These are phyloP conservation scores for Skeletonema menzelii DNA, from an alignment of 108 stramenopile species.

Conservation along the genomic window DNA sequence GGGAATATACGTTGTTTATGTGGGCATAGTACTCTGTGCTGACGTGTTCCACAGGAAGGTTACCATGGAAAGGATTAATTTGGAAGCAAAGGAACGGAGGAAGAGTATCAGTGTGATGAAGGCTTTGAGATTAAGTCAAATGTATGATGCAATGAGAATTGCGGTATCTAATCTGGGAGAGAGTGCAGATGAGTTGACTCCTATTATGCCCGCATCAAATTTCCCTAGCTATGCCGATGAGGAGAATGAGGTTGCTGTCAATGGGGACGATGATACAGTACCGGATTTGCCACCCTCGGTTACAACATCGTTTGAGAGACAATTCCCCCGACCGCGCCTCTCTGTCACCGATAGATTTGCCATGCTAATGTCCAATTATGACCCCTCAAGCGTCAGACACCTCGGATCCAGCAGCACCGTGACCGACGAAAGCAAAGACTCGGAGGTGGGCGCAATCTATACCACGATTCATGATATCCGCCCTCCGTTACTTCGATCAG, in stretches of 20 bases:
- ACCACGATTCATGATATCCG: slow-evolving; percentile 14
- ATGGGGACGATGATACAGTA: not conserved
- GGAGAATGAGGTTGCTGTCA: not conserved
- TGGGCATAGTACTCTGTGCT: slow-evolving; percentile 31
- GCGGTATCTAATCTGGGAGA: not conserved
- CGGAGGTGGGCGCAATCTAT: slow-evolving; percentile 8
- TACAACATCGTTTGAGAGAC: not conserved
- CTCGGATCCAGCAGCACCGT: not conserved
- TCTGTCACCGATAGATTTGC: slow-evolving; percentile 41
- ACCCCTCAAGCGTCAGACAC: slow-evolving; percentile 22
- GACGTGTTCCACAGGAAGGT: slow-evolving; percentile 58
- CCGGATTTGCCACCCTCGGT: not conserved
- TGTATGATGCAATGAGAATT: not conserved
- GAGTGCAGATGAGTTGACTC: slow-evolving; percentile 12
- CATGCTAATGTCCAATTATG: slow-evolving; percentile 41
- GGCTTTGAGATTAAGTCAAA: slow-evolving; percentile 17
- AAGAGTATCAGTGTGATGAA: slow-evolving; percentile 5
- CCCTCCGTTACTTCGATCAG: slow-evolving; percentile 4
- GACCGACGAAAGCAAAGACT: slow-evolving; percentile 12
- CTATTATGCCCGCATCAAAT: slow-evolving; percentile 27
- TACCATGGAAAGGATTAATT: slow-evolving; percentile 19
- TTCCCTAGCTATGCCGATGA: not conserved
- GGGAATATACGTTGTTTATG: slow-evolving; percentile 41
- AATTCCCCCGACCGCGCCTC: slow-evolving; percentile 6
- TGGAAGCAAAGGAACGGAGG: slow-evolving; percentile 31